Conservation (phyloP, 2,329 filamentous ascomycete genomes). For the Trichoderma sp. region DNA sequence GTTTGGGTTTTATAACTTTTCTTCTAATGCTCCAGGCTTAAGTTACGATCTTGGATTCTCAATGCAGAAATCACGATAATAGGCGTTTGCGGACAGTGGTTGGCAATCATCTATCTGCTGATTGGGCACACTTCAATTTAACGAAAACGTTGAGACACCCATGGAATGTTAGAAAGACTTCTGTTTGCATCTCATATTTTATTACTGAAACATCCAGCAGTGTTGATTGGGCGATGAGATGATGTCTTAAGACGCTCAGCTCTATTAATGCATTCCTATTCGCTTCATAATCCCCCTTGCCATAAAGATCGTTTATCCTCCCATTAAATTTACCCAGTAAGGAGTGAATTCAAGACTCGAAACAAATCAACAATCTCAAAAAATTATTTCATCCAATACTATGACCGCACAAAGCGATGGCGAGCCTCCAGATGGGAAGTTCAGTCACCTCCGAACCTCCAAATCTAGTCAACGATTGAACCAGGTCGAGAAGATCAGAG, state of each 20-base stretch:
- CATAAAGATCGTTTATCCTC: not conserved
- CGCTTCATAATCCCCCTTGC: not conserved
- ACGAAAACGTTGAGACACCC: not conserved
- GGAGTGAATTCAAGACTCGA: not conserved
- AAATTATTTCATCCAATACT: not conserved
- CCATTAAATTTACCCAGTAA: not conserved
- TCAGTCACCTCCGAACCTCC: not conserved
- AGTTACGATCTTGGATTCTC: not conserved
- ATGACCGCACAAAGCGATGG: not conserved
- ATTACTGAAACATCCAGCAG: not conserved
- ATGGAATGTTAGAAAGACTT: not conserved
- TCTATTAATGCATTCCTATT: not conserved
- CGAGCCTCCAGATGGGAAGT: not conserved
- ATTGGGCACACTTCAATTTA: not conserved
- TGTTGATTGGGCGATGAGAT: not conserved
- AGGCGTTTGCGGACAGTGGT: not conserved
- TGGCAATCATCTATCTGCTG: not conserved
- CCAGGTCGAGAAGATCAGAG: not conserved
- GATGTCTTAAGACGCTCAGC: not conserved
- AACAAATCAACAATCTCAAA: not conserved
- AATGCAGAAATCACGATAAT: not conserved
- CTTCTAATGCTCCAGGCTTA: accelerated
- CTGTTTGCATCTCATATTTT: not conserved
- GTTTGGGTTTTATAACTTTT: not conserved
- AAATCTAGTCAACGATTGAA: not conserved